phyloP scores from a whole-genome alignment of 768 basidiomycete species.

The Tricholoma sp. region DNA sequence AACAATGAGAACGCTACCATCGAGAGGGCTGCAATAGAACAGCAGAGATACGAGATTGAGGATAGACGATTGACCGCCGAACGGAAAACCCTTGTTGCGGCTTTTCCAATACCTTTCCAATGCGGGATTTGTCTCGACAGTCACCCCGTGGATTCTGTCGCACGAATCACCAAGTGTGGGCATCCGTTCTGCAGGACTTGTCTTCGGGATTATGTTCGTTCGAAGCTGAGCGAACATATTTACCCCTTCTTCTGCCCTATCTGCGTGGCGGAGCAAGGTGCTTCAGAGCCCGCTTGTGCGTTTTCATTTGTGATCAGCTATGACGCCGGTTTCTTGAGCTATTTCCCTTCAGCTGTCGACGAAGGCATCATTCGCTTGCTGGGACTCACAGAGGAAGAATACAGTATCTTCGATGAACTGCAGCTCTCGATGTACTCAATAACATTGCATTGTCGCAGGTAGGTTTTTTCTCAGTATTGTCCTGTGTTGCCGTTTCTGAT shows the following conservation, averaged over 20 bases:
- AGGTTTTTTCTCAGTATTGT: slow-evolving; percentile 8
- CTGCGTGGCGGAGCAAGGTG: slow-evolving; percentile 31
- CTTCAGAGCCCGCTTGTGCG: slow-evolving; percentile 11
- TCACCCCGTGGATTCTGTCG: not conserved
- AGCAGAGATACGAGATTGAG: slow-evolving; percentile 35
- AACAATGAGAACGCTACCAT: not conserved
- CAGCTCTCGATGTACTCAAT: slow-evolving; percentile 37
- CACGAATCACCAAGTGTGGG: slow-evolving; percentile 32
- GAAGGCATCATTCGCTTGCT: slow-evolving; percentile 39
- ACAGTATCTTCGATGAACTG: slow-evolving; percentile 38
- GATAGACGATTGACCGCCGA: slow-evolving; percentile 29
- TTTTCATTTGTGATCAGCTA: not conserved
- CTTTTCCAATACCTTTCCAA: slow-evolving; percentile 30
- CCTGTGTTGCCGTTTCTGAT: not conserved
- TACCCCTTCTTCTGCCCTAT: slow-evolving; percentile 62
- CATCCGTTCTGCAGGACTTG: slow-evolving; percentile 56
- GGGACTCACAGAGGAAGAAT: slow-evolving; percentile 34
- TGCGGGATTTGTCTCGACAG: slow-evolving; percentile 58
- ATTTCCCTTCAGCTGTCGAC: slow-evolving; percentile 29
- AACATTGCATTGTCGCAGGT: slow-evolving; percentile 48
- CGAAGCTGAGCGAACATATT: slow-evolving; percentile 45
- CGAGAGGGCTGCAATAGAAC: slow-evolving; percentile 27
- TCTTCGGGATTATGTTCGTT: slow-evolving; percentile 33
- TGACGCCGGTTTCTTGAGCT: not conserved
- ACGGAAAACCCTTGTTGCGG: slow-evolving; percentile 19